Evolutionary conservation across 108 stramenopile genomes (phyloP).

Genomic region (Hondaea fermentalgiana): DNA sequence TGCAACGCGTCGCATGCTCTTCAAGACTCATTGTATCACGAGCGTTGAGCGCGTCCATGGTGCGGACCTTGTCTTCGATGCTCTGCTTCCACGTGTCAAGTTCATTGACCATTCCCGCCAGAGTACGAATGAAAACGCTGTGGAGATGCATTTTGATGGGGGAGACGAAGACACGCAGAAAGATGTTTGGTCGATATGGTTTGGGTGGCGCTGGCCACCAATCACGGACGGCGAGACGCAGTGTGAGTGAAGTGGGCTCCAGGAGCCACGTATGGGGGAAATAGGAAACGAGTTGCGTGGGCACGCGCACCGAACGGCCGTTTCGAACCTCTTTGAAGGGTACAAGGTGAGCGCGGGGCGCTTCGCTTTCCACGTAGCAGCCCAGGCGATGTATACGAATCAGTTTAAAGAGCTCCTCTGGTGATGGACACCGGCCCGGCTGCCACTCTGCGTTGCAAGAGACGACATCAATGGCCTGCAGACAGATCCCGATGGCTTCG

Average conservation of each 20-base stretch:
- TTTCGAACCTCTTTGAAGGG: neutral
- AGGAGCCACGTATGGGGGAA: neutral
- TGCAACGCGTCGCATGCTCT: neutral
- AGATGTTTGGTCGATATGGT: neutral
- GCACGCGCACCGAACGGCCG: neutral
- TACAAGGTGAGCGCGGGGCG: neutral
- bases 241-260: neutral
- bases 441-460: neutral
- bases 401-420: neutral
- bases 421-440: neutral
- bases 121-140: neutral
- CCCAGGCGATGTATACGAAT: neutral
- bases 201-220: neutral
- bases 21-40: neutral
- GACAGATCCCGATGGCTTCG: neutral
- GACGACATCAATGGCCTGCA: neutral
- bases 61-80: neutral
- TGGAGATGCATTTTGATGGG: neutral
- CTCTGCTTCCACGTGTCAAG: neutral
- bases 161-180: neutral
- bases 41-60: neutral
- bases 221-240: neutral
- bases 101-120: neutral
- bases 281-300: neutral
- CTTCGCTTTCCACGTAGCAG: constrained; percentile 8